Evolutionary conservation across 106 monocot species (phyloP), one percentile per base, ranked within the genome.

Genomic region (Chionographis japonica): DNA sequence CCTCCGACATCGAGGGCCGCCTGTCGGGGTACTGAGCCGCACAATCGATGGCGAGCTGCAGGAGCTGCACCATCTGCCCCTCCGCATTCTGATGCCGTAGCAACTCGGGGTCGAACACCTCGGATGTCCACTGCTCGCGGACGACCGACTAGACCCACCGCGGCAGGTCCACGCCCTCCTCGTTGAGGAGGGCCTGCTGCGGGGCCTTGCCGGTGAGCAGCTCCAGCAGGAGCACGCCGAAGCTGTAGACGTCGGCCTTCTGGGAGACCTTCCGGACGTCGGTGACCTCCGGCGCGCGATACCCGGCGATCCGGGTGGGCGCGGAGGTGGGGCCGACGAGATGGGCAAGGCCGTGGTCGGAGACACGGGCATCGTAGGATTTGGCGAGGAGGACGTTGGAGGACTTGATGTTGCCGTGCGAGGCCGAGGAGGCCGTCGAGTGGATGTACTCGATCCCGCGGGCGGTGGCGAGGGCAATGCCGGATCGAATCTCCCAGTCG

Each of bases 371-470:
- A 6, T 68, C 67, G 27, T 68, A 39, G 2, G 68, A 54, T 11
- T 60, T 72, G 74, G 46, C 14, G 17, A 91, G 83, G 56, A 91
- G 87, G 65, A 91, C 55, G 73, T 91, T 91, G 66, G 87, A 91
- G 61, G 91, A 81, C 58, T 86, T 91, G 59, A 91, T 81, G 77
- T 87, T 84, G 39, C 91, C 87, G 18, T 91, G 91, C 63, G 87
- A 76, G 51, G 67, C 69, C 3, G 18, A 38, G 3, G 75, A 71
- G 60, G 75, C 61, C 0, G 71, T 65, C 8, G 91, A 84, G 57
- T 91, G 91, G 61, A 91, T 81, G 79, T 81, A 81, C 19, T 65
- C 70, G 3, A 91, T 50, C 15, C 81, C 91, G 10, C 79, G 66
- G 60, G 91, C 91, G 18, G 81, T 76, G 8, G 69, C 72, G 15